These are phyloP conservation scores for Aurifilum marmelostoma DNA, from an alignment of 2,329 filamentous ascomycete species.

Conservation along the genomic window DNA sequence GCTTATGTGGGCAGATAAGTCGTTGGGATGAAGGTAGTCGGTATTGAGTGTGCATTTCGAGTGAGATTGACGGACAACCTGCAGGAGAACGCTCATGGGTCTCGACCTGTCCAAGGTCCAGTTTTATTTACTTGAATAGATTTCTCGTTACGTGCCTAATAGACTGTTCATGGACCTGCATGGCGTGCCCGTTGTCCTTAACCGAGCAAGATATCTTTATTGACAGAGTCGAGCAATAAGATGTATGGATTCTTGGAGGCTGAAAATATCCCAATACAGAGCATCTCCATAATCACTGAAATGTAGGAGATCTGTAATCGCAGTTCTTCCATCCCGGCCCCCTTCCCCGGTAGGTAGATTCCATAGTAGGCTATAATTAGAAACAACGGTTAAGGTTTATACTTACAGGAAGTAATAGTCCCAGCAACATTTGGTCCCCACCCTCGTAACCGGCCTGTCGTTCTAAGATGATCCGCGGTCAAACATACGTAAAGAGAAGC, in stretches of 20 bases:
- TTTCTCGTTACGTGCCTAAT: not conserved
- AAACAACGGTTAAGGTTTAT: not conserved
- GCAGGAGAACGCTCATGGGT: not conserved
- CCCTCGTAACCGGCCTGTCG: not conserved
- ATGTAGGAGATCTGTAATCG: not conserved
- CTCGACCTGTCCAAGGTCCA: not conserved
- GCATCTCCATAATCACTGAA: not conserved
- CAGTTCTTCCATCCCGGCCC: no score
- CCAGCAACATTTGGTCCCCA: not conserved
- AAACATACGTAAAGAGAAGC: no score
- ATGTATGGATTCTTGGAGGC: not conserved
- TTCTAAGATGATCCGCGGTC: not conserved
- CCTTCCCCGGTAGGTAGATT: not conserved
- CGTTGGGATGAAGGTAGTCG: not conserved
- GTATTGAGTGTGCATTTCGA: not conserved
- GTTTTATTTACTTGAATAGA: not conserved
- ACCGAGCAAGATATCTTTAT: no score
- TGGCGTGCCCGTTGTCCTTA: no score
- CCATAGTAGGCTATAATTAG: not conserved
- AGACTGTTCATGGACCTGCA: no score
- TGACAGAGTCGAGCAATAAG: no score
- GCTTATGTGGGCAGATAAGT: not conserved
- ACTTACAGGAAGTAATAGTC: no score
- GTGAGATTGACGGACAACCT: not conserved
- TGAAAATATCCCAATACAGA: no score